Evolutionary conservation across 176 grass and related monocot species (phyloP).

Genomic region (Musa schizocarpa): DNA sequence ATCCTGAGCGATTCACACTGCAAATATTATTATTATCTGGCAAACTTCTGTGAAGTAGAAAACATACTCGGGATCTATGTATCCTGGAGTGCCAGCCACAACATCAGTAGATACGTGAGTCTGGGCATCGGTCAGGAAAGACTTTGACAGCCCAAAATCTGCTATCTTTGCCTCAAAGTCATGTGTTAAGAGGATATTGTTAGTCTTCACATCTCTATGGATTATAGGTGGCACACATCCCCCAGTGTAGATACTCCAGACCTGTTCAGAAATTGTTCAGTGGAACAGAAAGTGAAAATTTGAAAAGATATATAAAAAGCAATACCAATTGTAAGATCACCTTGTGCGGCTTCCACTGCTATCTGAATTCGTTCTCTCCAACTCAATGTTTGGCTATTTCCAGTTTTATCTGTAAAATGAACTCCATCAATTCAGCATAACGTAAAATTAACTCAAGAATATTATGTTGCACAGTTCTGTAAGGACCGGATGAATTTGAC

Average conservation of each 20-base stretch:
- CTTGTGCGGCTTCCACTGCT: conserved; percentile 18
- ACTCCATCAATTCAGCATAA: too few relatives aligned
- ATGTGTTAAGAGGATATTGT: conserved; percentile 7
- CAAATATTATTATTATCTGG: too few relatives aligned
- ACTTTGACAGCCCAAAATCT: conserved; percentile 20
- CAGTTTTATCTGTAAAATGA: neutral
- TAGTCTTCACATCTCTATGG: conserved; percentile 16
- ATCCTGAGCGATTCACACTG: too few relatives aligned
- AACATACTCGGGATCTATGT: conserved; percentile 14
- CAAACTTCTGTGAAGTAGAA: neutral
- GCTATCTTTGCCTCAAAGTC: conserved; percentile 11
- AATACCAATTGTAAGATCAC: neutral
- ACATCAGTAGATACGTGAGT: neutral
- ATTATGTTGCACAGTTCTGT: too few relatives aligned
- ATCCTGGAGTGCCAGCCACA: conserved; percentile 5
- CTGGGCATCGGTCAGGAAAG: neutral
- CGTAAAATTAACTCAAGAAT: neutral
- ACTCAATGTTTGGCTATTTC: neutral
- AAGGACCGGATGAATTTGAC: too few relatives aligned
- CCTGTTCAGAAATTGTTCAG: neutral
- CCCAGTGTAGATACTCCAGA: conserved; percentile 14
- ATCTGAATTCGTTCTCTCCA: conserved; percentile 8
- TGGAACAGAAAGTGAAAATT: neutral
- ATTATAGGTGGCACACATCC: conserved; percentile 5
- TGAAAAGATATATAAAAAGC: neutral